phyloP scores from a whole-genome alignment of 495 filamentous ascomycete species.

The Aspergillus avenaceus region DNA sequence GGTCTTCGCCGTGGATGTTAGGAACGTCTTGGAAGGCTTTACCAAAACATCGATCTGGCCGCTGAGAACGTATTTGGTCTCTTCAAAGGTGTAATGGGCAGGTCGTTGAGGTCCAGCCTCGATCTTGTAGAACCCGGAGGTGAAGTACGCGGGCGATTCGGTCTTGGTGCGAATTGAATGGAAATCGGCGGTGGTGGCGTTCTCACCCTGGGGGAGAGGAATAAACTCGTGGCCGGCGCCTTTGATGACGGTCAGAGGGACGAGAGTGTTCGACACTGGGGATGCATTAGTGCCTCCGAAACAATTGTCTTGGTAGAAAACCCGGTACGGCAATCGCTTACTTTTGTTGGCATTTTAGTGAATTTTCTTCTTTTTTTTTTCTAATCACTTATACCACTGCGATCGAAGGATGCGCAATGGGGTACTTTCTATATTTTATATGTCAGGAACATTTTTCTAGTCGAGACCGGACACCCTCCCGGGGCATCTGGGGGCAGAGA shows the following conservation, averaged over 20 bases:
- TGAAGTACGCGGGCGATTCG: slow-evolving; percentile 23
- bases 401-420: background rate
- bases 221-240: slow-evolving; percentile 29
- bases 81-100: slow-evolving; percentile 25
- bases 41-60: slow-evolving; percentile 31
- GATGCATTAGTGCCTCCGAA: background rate
- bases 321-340: background rate
- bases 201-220: slow-evolving; percentile 24
- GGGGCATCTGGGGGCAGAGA: background rate
- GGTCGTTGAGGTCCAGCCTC: slow-evolving; percentile 24
- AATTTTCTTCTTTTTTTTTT: background rate
- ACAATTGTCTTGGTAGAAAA: background rate
- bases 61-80: slow-evolving; percentile 28
- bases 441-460: background rate
- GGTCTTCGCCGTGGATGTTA: background rate
- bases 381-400: too few species aligned
- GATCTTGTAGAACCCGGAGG: slow-evolving; percentile 32
- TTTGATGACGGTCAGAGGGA: slow-evolving; percentile 30
- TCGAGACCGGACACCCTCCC: slow-evolving; percentile 6
- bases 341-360: background rate
- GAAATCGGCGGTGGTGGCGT: slow-evolving; percentile 27
- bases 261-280: slow-evolving; percentile 22
- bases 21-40: too few species aligned
- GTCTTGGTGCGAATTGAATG: slow-evolving; percentile 29
- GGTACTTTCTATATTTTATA: background rate